These are phyloP conservation scores for Talaromyces sp. DNA, from an alignment of 2,329 filamentous ascomycete genomes.

Conservation along the genomic window DNA sequence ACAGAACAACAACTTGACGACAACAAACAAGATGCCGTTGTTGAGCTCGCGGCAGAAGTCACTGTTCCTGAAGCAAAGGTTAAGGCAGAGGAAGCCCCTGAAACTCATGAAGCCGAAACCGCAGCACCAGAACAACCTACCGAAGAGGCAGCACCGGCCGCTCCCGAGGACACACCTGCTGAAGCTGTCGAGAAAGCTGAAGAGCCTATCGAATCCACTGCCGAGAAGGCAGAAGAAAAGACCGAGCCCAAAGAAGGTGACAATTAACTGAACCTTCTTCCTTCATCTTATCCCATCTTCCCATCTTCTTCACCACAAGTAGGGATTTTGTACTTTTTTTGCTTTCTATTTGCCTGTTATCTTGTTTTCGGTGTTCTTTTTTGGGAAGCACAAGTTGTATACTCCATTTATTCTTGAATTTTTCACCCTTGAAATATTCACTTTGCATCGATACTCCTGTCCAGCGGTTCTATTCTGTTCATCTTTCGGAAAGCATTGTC, in stretches of 20 bases:
- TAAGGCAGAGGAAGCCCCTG: background rate
- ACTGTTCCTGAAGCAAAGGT: background rate
- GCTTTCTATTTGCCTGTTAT: background rate
- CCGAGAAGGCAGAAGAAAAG: background rate
- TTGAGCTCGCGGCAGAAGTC: background rate
- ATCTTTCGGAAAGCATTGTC: background rate
- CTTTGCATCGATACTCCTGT: slow-evolving; percentile 19
- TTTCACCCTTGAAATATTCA: background rate
- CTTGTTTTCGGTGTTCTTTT: background rate
- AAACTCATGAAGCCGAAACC: background rate
- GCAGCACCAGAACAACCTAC: background rate
- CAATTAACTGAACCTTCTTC: background rate
- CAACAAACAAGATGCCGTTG: background rate
- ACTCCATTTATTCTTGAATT: background rate
- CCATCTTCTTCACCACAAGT: background rate
- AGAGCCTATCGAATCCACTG: background rate
- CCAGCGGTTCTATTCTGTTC: slow-evolving; percentile 12
- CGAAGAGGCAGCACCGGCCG: background rate
- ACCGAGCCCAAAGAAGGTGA: background rate
- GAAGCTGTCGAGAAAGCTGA: slow-evolving; percentile 3
- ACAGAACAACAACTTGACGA: background rate
- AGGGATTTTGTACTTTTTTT: background rate
- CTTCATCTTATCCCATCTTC: background rate
- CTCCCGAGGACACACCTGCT: background rate
- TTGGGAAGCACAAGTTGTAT: background rate